Base-by-base conservation (phyloP, 1,284 basidiomycete genomes). In the Cryptococcus sp. region DNA sequence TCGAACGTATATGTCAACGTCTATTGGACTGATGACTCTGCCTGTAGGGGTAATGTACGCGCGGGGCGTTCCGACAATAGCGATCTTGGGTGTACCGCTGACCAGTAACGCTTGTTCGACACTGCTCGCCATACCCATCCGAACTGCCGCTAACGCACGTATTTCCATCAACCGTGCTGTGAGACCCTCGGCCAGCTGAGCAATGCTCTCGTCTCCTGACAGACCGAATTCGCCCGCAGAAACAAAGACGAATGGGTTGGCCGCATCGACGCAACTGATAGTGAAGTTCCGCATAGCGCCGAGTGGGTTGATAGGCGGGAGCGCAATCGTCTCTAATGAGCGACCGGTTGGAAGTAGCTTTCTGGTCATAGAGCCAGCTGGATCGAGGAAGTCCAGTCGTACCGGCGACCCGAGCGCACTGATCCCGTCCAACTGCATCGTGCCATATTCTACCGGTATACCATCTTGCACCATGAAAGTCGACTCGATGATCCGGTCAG, bases 321-420 rank as follows among this genome's bases (percentile, higher is more conserved):
- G 30, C 30, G 30, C 30, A 13, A 35, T 35, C 8, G 30, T 35
- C 13, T 35, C 30, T 13, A 35, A 35, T 35, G 30, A 13, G 13
- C 2, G 30, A 35, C 30, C 30, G 10, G 30, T 35, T 2, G 30
- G 30, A 35, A 35, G 30, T 35, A 35, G 30, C 30, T 35, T 35
- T 8, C 30, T 8, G 10, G 88, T 90, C 15, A 85, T 80, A 7
- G 88, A 85, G 1, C 88, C 88, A 11, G 80, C 82, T 0, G 88
- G 88, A 50, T 82, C 77, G 38, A 87, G 72, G 65, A 89, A 89
- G 60, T 89, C 85, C 41, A 89, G 80, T 17, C 83, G 68, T 56
- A 90, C 88, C 35, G 80, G 80, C 0, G 88, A 87, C 0, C 86
- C 85, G 54, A 79, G 79, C 0, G 85, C 86, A 0, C 85, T 80